Evolutionary conservation across 352 stramenopile species (phyloP).

Genomic region (Phytophthora pisi): DNA sequence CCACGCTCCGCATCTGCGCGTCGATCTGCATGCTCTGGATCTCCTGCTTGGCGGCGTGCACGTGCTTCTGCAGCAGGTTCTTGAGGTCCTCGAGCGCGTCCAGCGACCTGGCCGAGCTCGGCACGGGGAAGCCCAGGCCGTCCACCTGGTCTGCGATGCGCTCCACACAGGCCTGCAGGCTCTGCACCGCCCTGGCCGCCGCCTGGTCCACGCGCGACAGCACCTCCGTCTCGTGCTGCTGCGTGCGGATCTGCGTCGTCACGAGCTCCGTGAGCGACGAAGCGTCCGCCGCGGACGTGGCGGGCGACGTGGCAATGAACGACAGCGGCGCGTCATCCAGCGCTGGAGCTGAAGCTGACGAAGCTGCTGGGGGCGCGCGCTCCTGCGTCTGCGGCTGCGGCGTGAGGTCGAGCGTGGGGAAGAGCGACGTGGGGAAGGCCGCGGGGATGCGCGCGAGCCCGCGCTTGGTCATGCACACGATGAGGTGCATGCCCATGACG

Average conservation of each 20-base stretch:
- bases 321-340: slow-evolving; percentile 16
- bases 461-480: slow-evolving; percentile 81
- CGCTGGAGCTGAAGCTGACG: neutral
- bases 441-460: slow-evolving; percentile 53
- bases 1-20: slow-evolving; percentile 60
- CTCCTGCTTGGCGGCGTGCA: slow-evolving; percentile 61
- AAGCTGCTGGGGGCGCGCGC: neutral
- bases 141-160: slow-evolving; percentile 51
- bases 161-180: slow-evolving; percentile 50
- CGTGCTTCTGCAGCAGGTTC: slow-evolving; percentile 55
- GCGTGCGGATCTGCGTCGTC: slow-evolving; percentile 45
- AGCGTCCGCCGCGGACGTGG: slow-evolving; percentile 20
- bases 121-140: slow-evolving; percentile 56
- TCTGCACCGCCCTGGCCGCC: slow-evolving; percentile 41
- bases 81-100: slow-evolving; percentile 64
- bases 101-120: slow-evolving; percentile 41
- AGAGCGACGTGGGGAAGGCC: slow-evolving; percentile 63
- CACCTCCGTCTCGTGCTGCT: slow-evolving; percentile 34
- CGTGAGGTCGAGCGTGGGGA: slow-evolving; percentile 62
- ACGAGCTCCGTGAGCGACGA: slow-evolving; percentile 52
- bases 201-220: slow-evolving; percentile 45
- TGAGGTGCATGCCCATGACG: slow-evolving; percentile 77
- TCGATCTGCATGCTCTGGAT: slow-evolving; percentile 76
- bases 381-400: slow-evolving; percentile 11
- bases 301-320: slow-evolving; percentile 7